Evolutionary conservation across 257 asterid species (phyloP).

Genomic region (Phtheirospermum japonicum): DNA sequence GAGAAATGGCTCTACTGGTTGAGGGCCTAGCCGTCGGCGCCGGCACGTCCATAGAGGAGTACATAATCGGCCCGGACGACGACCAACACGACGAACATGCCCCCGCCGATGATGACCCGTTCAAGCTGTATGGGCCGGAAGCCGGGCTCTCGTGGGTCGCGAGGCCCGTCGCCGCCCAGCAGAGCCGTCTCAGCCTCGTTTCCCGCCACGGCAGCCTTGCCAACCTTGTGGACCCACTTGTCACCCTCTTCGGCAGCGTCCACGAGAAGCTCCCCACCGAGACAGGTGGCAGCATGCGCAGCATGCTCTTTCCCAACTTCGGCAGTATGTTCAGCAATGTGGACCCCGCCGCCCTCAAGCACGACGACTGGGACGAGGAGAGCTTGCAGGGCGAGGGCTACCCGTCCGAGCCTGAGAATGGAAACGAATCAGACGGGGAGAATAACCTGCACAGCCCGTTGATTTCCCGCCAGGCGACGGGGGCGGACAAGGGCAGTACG

Average conservation of each 20-base stretch:
- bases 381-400: conserved; percentile 46
- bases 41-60: conserved; percentile 69
- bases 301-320: conserved; percentile 82
- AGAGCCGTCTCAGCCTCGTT: conserved; percentile 52
- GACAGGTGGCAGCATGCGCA: conserved; percentile 45
- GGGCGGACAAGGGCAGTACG: conserved; percentile 47
- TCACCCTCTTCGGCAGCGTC: conserved; percentile 72
- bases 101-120: conserved; percentile 36
- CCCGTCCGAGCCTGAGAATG: conserved; percentile 39
- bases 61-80: conserved; percentile 60
- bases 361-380: conserved; percentile 79
- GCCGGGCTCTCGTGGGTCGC: conserved; percentile 78
- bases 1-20: conserved; percentile 75
- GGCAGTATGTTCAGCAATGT: conserved; percentile 82
- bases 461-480: conserved; percentile 70
- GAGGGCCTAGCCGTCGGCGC: conserved; percentile 71
- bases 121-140: conserved; percentile 71
- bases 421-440: conserved; percentile 12
- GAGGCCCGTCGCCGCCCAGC: conserved; percentile 50
- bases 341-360: conserved; percentile 45
- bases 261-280: conserved; percentile 66
- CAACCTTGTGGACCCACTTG: conserved; percentile 73
- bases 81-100: conserved; percentile 49
- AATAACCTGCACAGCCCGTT: conserved; percentile 60
- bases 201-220: conserved; percentile 70